These are phyloP conservation scores for Didymella exigua DNA, from an alignment of 2,329 filamentous ascomycete species.

Conservation along the genomic window DNA sequence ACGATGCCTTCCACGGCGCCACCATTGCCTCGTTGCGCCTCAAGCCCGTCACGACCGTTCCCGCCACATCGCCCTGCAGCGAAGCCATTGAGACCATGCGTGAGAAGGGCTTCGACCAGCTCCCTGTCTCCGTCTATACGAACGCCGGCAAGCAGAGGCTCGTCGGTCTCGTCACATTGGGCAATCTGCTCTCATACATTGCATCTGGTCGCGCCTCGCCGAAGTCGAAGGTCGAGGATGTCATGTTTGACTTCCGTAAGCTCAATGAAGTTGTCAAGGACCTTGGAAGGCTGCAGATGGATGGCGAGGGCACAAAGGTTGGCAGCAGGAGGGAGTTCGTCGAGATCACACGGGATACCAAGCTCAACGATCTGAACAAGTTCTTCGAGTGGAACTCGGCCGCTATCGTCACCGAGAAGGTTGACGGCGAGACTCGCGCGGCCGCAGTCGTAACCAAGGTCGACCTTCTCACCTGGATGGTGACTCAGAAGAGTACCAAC, in stretches of 20 bases:
- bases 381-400: constrained; percentile 99
- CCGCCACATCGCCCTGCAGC: constrained; percentile 72
- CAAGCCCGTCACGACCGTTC: constrained; percentile 90
- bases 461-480: constrained; percentile 89
- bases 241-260: constrained; percentile 96
- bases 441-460: constrained; percentile 95
- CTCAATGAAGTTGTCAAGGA: constrained; percentile 92
- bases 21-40: constrained; percentile 83
- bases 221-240: constrained; percentile 75
- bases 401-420: constrained; percentile 85
- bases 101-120: constrained; percentile 96
- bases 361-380: constrained; percentile 78
- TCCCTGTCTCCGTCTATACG: constrained; percentile 72
- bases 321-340: constrained; percentile 73
- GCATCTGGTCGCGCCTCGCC: constrained; percentile 79
- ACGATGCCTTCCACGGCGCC: constrained; percentile 75
- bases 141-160: constrained; percentile 71
- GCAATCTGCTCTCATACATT: constrained; percentile 91
- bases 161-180: constrained; percentile 90
- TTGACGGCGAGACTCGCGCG: constrained; percentile 69
- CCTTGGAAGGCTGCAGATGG: constrained; percentile 49
- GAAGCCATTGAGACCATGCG: constrained; percentile 98
- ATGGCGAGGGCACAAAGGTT: constrained; percentile 30
- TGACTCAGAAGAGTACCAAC: constrained; percentile 49
- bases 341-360: constrained; percentile 91